These are phyloP conservation scores for Creolimax fragrantissima DNA, from an alignment of 78 protist genomes.

Conservation along the genomic window DNA sequence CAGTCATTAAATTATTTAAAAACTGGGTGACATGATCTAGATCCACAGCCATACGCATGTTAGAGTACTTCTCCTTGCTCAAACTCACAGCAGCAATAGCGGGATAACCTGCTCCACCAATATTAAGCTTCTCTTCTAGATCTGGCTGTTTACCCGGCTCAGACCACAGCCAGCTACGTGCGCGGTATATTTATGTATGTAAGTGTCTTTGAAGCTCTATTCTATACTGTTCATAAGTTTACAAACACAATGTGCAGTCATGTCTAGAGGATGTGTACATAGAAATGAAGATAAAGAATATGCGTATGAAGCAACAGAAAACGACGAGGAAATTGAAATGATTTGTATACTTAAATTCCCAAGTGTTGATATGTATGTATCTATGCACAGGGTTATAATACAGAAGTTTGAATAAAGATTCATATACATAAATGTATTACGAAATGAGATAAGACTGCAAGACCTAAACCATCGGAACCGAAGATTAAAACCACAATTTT, in stretches of 20 bases:
- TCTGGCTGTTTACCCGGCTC: neutral
- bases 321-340: no score
- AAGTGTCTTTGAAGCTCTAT: no score
- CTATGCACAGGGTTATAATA: no score
- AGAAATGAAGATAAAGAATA: neutral
- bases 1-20: neutral
- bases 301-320: neutral
- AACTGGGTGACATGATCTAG: neutral
- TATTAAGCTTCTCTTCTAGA: neutral
- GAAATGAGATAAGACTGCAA: no score
- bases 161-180: conserved; percentile 2
- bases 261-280: neutral
- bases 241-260: neutral
- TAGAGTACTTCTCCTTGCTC: neutral
- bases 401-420: no score
- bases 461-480: no score
- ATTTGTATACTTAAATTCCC: no score
- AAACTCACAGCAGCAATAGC: conserved; percentile 22
- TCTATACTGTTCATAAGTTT: no score
- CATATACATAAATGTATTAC: no score
- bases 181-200: no score
- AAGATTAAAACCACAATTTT: no score
- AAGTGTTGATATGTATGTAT: no score
- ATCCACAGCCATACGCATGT: neutral
- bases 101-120: conserved; percentile 19